phyloP scores from a whole-genome alignment of 2,329 filamentous ascomycete genomes.

The Elsinoe batatas region DNA sequence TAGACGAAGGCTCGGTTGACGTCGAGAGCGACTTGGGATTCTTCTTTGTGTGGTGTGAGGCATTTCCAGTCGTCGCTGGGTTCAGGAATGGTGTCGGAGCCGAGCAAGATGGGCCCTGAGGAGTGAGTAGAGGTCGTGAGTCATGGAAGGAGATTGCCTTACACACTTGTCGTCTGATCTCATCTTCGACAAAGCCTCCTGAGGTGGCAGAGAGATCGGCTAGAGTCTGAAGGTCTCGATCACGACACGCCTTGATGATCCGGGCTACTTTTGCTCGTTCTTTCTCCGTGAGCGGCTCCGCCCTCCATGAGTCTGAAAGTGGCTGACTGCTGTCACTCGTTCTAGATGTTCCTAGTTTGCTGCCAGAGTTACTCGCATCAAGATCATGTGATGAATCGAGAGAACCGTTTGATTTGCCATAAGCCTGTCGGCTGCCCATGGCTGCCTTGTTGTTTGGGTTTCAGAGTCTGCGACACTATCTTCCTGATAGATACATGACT shows the following conservation, averaged over 20 bases:
- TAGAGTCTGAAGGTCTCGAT: slow-evolving; percentile 32
- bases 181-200: slow-evolving; percentile 39
- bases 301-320: slow-evolving; percentile 19
- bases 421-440: too few relatives aligned
- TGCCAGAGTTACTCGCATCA: not conserved
- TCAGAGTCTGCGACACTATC: too few relatives aligned
- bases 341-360: not conserved
- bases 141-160: slow-evolving; percentile 31
- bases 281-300: slow-evolving; percentile 17
- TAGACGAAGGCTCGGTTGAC: slow-evolving; percentile 96
- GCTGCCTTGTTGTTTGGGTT: too few relatives aligned
- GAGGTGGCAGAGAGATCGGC: slow-evolving; percentile 33
- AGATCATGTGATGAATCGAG: not conserved
- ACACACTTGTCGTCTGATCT: slow-evolving; percentile 67
- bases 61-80: slow-evolving; percentile 42
- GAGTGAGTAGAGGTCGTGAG: slow-evolving; percentile 3
- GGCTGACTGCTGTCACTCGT: slow-evolving; percentile 11
- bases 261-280: slow-evolving; percentile 23
- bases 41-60: slow-evolving; percentile 71
- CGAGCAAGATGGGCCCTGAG: slow-evolving; percentile 53
- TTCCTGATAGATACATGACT: too few relatives aligned
- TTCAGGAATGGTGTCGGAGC: slow-evolving; percentile 25
- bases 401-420: too few relatives aligned
- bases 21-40: slow-evolving; percentile 83
- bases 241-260: slow-evolving; percentile 34